Base-by-base conservation (phyloP, 2,329 filamentous ascomycete species). In the Sporothrix phasma region DNA sequence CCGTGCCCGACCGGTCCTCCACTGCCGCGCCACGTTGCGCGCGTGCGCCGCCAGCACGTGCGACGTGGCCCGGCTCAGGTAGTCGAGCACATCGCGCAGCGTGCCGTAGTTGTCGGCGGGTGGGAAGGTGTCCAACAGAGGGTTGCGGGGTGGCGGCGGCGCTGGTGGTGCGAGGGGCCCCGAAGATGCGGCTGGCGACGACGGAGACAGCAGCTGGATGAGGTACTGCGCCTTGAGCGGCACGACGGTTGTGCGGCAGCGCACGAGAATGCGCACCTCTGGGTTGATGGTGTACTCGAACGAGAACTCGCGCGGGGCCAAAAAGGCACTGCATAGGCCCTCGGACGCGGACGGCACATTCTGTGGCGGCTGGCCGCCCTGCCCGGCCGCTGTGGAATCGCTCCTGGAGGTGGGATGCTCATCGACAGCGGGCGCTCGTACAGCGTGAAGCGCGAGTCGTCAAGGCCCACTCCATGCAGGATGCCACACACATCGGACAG, bases 211-310 rank as follows among this genome's bases (percentile, higher is more conserved):
- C n/a, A 75, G 69, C 13, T 70, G 66, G 64, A 80, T 70, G 56
- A 76, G 71, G 71, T 78, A 81, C 66, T 77, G 75, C 1, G 79
- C 80, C 2, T 78, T 79, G 2, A 76, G 77, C 58, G 78, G 78
- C 45, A 74, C 71, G 65, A 79, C 73, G 51, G 76, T 76, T 0
- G 81, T 80, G 26, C 76, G 76, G 49, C 77, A 76, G 41, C 76
- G 75, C 66, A 84, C 73, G 43, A 74, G 73, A 29, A 83, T 67
- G 8, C 74, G 73, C 3, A 73, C 71, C 15, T 76, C 73, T 0
- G 79, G 76, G 2, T 80, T 77, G 61, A 85, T 74, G 37, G 71
- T 73, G 13, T 84, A 69, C 43, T 79, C 76, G 61, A 81, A 74
- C 2, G 75, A 69, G 69, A 77, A 74, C 46, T 74, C 70, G 46